Evolutionary conservation across 495 filamentous ascomycete genomes (phyloP).

Genomic region (Hypoxylon subgilvum): DNA sequence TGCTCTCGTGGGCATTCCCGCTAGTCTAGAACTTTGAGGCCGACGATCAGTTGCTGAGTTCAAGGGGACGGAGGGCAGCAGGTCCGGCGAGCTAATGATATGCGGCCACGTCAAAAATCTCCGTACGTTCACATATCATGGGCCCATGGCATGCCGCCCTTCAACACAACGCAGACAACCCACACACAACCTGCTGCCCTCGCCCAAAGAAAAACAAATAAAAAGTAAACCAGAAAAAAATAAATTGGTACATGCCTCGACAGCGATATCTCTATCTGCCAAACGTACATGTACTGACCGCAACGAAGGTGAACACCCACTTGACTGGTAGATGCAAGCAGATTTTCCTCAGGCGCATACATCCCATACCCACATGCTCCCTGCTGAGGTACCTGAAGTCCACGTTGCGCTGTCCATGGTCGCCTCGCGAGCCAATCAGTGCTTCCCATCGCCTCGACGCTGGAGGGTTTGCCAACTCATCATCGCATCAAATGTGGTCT

Average conservation of each 20-base stretch:
- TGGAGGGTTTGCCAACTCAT: constrained; percentile 52
- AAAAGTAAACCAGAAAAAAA: constrained; percentile 1
- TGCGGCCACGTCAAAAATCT: constrained; percentile 48
- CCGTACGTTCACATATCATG: constrained; percentile 41
- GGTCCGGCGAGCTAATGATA: constrained; percentile 42
- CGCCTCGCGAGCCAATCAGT: constrained; percentile 43
- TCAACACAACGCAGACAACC: constrained; percentile 27
- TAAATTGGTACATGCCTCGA: constrained; percentile 11
- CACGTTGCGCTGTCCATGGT: constrained; percentile 41
- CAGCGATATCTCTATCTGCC: constrained; percentile 6
- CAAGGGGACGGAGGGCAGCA: constrained; percentile 39
- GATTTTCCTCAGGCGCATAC: constrained; percentile 26
- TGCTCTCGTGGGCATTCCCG: constrained; percentile 13
- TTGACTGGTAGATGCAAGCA: constrained; percentile 27
- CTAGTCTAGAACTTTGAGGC: constrained; percentile 35
- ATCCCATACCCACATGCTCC: constrained; percentile 35
- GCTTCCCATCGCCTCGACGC: constrained; percentile 39
- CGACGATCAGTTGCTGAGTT: constrained; percentile 37
- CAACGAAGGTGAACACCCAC: constrained; percentile 4
- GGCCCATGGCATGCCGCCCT: constrained; percentile 39
- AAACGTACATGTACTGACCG: constrained; percentile 6
- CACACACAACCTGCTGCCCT: not conserved
- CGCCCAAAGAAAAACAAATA: constrained; percentile 9
- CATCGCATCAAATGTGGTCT: constrained; percentile 55
- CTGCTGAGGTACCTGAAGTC: constrained; percentile 43